phyloP scores from a whole-genome alignment of 305 asterid species.

The Stenogyne calaminthoides region DNA sequence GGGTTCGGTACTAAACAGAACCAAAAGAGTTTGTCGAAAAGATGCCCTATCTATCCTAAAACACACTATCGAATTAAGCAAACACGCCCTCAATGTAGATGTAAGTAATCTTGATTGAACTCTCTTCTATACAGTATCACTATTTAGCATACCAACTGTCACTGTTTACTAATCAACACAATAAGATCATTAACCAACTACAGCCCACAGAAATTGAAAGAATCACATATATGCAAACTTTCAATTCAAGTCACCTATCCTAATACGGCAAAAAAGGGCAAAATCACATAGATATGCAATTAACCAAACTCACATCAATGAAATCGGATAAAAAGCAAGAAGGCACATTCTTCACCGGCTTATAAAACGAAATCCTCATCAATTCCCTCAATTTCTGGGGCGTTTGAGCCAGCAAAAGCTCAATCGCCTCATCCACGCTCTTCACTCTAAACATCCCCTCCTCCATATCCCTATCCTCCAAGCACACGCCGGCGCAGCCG shows the following conservation, averaged over 20 bases:
- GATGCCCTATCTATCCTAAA: neutral
- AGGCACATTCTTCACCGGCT: slow-evolving; percentile 63
- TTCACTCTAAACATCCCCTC: slow-evolving; percentile 70
- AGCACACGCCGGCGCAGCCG: slow-evolving; percentile 71
- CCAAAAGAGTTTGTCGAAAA: neutral
- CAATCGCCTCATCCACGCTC: slow-evolving; percentile 69
- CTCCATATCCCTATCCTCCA: slow-evolving; percentile 80
- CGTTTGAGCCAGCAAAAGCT: slow-evolving; percentile 59
- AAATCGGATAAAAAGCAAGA: slow-evolving; percentile 71
- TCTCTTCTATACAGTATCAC: too few relatives aligned
- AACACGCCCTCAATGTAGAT: neutral
- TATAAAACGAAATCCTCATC: slow-evolving; percentile 55
- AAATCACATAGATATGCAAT: neutral
- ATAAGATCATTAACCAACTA: neutral
- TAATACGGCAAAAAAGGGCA: neutral
- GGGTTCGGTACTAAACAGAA: neutral
- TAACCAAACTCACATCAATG: slow-evolving; percentile 56
- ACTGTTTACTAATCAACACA: neutral
- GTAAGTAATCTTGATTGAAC: neutral
- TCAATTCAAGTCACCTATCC: neutral
- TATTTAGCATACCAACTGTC: too few relatives aligned
- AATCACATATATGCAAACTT: neutral
- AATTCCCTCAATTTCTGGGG: slow-evolving; percentile 65
- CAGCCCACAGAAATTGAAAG: neutral
- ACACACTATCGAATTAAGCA: neutral